Conservation (phyloP, 225 moss, liverwort and hornwort genomes). For the Lunularia cruciata region DNA sequence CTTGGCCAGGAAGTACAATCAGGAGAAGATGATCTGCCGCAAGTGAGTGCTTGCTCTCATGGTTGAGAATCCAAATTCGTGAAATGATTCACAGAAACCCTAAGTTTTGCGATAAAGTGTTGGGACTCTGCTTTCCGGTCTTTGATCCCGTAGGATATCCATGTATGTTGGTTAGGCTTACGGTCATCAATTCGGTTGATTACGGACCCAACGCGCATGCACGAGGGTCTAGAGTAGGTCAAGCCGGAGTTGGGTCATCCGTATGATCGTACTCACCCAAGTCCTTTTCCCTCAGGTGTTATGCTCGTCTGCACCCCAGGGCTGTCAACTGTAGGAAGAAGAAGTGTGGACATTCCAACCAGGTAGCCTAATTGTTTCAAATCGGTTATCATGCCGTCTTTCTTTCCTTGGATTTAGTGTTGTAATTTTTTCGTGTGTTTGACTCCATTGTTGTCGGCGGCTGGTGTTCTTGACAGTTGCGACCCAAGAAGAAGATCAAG, state of each 20-base stretch:
- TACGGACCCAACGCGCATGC: too few species aligned
- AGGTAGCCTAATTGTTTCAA: constrained; percentile 24
- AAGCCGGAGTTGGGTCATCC: too few species aligned
- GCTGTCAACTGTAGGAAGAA: constrained; percentile 84
- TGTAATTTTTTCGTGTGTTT: neutral
- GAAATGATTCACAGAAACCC: too few species aligned
- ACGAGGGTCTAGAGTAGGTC: too few species aligned
- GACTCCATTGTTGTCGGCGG: neutral
- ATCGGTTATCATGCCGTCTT: neutral
- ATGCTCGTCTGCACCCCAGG: constrained; percentile 70
- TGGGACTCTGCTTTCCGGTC: too few species aligned
- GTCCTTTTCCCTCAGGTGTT: constrained; percentile 43
- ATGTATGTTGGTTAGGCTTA: too few species aligned
- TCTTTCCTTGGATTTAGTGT: neutral
- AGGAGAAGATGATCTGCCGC: constrained; percentile 85
- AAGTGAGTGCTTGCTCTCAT: constrained; percentile 50
- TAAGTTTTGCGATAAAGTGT: too few species aligned
- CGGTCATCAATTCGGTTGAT: too few species aligned
- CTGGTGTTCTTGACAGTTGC: constrained; percentile 25
- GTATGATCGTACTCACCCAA: neutral
- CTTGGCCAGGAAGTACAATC: constrained; percentile 72
- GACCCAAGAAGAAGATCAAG: constrained; percentile 79
- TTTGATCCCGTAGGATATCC: neutral
- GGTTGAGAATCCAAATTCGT: too few species aligned
- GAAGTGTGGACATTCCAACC: constrained; percentile 80